These are phyloP conservation scores for Trichosanthes truncata DNA, from an alignment of 306 rosid species.

Conservation along the genomic window DNA sequence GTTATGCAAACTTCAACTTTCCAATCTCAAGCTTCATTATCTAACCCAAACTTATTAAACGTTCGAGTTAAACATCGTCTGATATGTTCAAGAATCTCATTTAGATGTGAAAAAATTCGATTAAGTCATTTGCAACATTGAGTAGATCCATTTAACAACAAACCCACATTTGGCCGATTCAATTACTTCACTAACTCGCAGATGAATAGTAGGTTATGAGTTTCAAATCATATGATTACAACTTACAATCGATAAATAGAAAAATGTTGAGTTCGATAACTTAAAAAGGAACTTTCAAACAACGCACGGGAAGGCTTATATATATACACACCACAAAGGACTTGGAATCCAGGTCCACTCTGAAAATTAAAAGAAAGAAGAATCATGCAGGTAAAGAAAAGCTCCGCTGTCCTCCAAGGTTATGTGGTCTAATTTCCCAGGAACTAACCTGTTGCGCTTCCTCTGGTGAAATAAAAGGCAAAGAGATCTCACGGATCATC, in stretches of 20 bases:
- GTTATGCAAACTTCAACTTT: not conserved
- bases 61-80: not conserved
- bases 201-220: not conserved
- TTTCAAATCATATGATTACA: not conserved
- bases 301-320: not conserved
- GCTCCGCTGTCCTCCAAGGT: constrained; percentile 57
- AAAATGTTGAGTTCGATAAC: not conserved
- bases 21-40: not conserved
- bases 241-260: not conserved
- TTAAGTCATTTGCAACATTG: not conserved
- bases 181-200: not conserved
- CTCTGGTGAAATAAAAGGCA: constrained; percentile 56
- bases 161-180: not conserved
- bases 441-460: constrained; percentile 61
- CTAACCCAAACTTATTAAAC: no score
- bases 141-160: not conserved
- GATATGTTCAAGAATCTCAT: not conserved
- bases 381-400: constrained; percentile 45
- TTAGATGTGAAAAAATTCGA: no score
- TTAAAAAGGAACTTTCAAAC: not conserved
- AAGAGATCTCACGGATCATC: constrained; percentile 87
- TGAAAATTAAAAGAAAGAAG: not conserved
- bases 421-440: constrained; percentile 72
- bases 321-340: not conserved
- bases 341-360: not conserved